phyloP scores from a whole-genome alignment of 768 basidiomycete genomes.

The Auriculariales sp. region DNA sequence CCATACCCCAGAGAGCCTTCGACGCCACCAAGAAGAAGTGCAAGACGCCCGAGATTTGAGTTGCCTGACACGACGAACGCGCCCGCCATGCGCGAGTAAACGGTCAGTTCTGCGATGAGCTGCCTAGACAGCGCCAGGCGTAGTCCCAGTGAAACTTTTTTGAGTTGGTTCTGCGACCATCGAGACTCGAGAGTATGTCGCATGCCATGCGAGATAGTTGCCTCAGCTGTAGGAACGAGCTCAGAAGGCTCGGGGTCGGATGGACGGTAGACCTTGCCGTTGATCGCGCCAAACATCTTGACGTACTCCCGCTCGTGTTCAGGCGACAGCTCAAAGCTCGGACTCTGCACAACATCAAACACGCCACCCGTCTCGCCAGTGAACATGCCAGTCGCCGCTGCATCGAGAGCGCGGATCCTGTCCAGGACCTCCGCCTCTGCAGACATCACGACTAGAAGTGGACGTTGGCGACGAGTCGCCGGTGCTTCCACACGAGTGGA shows the following conservation, averaged over 20 bases:
- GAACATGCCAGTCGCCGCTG: neutral
- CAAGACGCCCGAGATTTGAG: neutral
- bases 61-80: neutral
- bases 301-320: neutral
- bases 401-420: neutral
- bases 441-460: neutral
- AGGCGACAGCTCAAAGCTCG: too few species aligned
- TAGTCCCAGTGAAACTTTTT: neutral
- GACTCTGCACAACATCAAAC: neutral
- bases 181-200: too few species aligned
- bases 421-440: neutral
- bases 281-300: neutral
- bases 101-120: neutral
- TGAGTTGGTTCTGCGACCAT: neutral
- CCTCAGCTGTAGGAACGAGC: too few species aligned
- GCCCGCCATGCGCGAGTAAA: neutral
- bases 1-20: too few species aligned
- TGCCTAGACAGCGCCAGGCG: neutral
- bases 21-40: neutral
- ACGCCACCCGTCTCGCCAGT: neutral
- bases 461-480: neutral
- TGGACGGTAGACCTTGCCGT: neutral
- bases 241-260: neutral
- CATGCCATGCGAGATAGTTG: too few species aligned
- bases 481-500: too few species aligned